These are phyloP conservation scores for Elymus sibiricus DNA, from an alignment of 176 grass and related monocot genomes.

Conservation along the genomic window DNA sequence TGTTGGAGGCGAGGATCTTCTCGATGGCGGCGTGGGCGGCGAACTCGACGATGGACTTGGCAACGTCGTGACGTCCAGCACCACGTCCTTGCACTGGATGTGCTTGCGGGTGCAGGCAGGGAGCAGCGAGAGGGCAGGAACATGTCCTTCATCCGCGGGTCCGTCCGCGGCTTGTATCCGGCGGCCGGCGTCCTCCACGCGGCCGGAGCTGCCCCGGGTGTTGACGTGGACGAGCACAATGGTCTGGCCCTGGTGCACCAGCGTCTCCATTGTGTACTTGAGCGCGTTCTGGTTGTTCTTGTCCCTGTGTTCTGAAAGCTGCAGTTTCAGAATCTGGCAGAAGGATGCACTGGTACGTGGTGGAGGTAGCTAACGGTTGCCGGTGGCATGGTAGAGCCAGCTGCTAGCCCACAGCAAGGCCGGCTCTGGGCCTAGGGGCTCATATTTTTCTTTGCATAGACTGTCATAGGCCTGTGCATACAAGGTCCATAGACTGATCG, in stretches of 20 bases:
- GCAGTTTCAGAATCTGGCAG: no score
- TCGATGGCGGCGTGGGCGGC: constrained; percentile 56
- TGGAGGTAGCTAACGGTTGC: no score
- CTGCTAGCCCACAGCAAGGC: no score
- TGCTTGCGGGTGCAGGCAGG: constrained; percentile 98
- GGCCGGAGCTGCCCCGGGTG: constrained; percentile 56
- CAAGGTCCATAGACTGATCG: no score
- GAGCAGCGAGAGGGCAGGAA: constrained; percentile 94
- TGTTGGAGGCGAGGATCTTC: constrained; percentile 57
- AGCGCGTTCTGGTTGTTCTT: constrained; percentile 81
- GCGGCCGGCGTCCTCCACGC: constrained; percentile 47
- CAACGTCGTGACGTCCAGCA: constrained; percentile 70
- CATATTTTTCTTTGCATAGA: no score
- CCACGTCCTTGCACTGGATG: constrained; percentile 69
- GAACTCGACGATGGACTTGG: constrained; percentile 74
- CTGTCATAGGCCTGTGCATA: no score
- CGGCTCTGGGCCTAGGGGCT: no score
- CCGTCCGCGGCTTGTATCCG: constrained; percentile 55
- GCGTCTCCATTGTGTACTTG: constrained; percentile 71
- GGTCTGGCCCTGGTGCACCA: constrained; percentile 59
- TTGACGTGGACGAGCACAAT: constrained; percentile 81
- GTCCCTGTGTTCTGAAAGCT: no score
- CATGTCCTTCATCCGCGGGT: constrained; percentile 59
- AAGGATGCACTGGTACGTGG: no score
- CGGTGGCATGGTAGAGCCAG: no score